These are phyloP conservation scores for Abrus pulchellus DNA, from an alignment of 306 rosid species.

Conservation along the genomic window DNA sequence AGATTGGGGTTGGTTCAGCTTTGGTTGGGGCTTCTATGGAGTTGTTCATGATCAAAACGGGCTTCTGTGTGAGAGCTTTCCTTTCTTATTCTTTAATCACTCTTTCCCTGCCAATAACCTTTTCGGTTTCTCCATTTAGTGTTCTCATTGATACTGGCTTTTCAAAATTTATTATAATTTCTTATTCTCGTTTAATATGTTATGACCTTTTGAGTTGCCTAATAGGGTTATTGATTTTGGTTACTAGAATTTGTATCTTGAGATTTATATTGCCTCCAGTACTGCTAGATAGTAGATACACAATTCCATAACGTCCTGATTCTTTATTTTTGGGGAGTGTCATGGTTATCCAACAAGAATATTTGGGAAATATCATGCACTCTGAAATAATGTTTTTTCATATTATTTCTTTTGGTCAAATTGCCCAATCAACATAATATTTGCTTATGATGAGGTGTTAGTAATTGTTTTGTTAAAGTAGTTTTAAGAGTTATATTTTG, in stretches of 20 bases:
- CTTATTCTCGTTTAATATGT: background rate
- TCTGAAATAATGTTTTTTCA: background rate
- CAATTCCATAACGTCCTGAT: background rate
- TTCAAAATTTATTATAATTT: background rate
- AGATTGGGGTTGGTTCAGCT: slow-evolving; percentile 80
- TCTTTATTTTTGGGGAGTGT: background rate
- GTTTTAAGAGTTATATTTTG: too few species aligned
- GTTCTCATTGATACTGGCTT: slow-evolving; percentile 21
- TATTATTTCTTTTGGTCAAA: slow-evolving; percentile 31
- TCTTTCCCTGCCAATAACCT: background rate
- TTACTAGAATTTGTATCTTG: slow-evolving; percentile 28
- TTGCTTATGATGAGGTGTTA: background rate
- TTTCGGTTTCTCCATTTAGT: slow-evolving; percentile 36
- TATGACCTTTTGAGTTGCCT: slow-evolving; percentile 12
- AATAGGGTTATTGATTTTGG: slow-evolving; percentile 3
- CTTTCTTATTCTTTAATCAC: slow-evolving; percentile 47
- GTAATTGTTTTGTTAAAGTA: slow-evolving; percentile 8
- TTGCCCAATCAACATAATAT: background rate
- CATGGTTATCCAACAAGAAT: slow-evolving; percentile 3
- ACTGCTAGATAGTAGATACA: background rate
- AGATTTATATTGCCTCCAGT: background rate
- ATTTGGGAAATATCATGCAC: background rate
- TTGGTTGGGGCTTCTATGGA: slow-evolving; percentile 94
- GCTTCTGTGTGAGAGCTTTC: slow-evolving; percentile 88
- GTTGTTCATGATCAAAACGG: slow-evolving; percentile 86